phyloP scores from a whole-genome alignment of 805 yeast genomes.

The Ogataea methylovora region DNA sequence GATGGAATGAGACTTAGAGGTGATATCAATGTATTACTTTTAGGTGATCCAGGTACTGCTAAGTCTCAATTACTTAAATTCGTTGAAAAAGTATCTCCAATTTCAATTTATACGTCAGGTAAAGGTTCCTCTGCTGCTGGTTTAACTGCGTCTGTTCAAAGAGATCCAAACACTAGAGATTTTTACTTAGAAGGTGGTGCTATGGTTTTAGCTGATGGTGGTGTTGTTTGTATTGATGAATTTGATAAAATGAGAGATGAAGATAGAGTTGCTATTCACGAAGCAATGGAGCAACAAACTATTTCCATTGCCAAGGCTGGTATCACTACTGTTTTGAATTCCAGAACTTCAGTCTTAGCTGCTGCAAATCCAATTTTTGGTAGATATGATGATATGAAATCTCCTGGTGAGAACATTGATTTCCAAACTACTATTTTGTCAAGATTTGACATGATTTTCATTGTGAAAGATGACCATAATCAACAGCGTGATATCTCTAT shows the following conservation, averaged over 20 bases:
- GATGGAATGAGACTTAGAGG: conserved; percentile 97
- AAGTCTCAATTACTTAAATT: conserved; percentile 93
- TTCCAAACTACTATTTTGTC: conserved; percentile 96
- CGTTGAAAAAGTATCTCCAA: conserved; percentile 91
- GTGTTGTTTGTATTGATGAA: conserved; percentile 98
- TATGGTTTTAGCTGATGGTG: conserved; percentile 91
- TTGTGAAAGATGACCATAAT: conserved; percentile 92
- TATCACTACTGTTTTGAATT: conserved; percentile 92
- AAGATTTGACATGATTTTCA: conserved; percentile 97
- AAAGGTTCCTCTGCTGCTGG: conserved; percentile 99
- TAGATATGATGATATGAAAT: conserved; percentile 89
- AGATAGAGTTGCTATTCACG: conserved; percentile 91
- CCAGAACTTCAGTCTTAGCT: conserved; percentile 91
- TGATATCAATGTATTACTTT: conserved; percentile 83
- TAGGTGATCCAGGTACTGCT: conserved; percentile 99
- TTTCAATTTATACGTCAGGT: conserved; percentile 95
- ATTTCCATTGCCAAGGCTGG: conserved; percentile 98
- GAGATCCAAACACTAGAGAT: conserved; percentile 91
- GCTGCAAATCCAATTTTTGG: conserved; percentile 97
- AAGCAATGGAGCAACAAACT: conserved; percentile 99
- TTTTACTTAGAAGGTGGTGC: conserved; percentile 95
- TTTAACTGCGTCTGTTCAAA: conserved; percentile 91
- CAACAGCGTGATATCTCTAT: conserved; percentile 77
- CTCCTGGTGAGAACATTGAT: conserved; percentile 97
- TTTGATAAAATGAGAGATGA: conserved; percentile 96